phyloP scores from a whole-genome alignment of 2,329 filamentous ascomycete species.

The Xylaria sp. region DNA sequence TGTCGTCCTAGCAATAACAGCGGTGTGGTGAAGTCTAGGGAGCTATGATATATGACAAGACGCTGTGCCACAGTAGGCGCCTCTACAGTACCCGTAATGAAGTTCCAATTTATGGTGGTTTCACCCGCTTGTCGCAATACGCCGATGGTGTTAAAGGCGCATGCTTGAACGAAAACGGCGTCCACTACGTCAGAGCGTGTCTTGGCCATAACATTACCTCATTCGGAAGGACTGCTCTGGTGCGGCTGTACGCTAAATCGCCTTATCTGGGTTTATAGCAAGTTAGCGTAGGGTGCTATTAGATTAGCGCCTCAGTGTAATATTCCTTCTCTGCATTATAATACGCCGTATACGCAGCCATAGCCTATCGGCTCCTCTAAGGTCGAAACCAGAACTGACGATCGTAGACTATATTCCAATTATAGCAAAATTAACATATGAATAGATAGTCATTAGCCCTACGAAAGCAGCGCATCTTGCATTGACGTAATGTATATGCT shows the following conservation, averaged over 20 bases:
- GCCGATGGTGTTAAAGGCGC: not conserved
- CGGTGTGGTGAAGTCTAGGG: too few relatives aligned
- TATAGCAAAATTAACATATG: not conserved
- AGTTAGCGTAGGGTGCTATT: not conserved
- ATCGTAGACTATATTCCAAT: not conserved
- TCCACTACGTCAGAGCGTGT: slow-evolving; percentile 4
- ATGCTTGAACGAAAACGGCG: not conserved
- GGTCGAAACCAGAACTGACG: not conserved
- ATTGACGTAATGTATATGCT: not conserved
- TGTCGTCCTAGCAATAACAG: too few relatives aligned
- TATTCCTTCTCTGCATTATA: not conserved
- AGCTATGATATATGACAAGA: too few relatives aligned
- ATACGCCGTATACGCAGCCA: slow-evolving; percentile 25
- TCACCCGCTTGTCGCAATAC: not conserved
- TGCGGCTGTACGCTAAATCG: not conserved
- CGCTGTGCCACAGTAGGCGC: too few relatives aligned
- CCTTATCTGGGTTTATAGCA: not conserved
- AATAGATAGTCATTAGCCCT: not conserved
- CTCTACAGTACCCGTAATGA: too few relatives aligned
- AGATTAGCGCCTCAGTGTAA: not conserved
- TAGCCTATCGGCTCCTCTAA: not conserved
- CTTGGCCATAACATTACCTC: slow-evolving; percentile 21
- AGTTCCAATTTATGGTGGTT: not conserved
- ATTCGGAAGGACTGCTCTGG: slow-evolving; percentile 10
- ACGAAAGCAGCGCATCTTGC: not conserved